phyloP scores from a whole-genome alignment of 257 asterid genomes.

The Nicotiana obtusifolia region DNA sequence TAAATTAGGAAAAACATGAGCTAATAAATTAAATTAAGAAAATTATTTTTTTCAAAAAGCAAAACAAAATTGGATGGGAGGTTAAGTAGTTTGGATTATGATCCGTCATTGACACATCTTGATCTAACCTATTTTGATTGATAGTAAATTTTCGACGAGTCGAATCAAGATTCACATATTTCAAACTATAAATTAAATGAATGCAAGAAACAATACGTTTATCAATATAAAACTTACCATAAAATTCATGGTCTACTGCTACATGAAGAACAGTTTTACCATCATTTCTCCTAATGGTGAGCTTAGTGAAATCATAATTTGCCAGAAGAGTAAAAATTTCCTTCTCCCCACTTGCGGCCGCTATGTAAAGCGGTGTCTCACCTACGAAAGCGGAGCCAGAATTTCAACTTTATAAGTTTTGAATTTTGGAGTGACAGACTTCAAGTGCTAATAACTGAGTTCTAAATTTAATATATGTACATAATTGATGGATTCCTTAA shows the following conservation, averaged over 20 bases:
- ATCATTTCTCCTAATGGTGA: slow-evolving; percentile 6
- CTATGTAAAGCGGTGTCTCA: slow-evolving; percentile 13
- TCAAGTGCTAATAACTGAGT: too few species aligned
- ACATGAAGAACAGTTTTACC: slow-evolving; percentile 6
- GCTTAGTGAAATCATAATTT: background rate
- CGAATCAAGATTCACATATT: background rate
- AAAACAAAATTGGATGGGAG: background rate
- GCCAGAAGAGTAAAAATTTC: background rate
- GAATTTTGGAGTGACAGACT: background rate
- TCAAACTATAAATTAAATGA: background rate
- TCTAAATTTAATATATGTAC: background rate
- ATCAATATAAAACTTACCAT: background rate
- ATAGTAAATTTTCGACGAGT: background rate
- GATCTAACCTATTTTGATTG: background rate
- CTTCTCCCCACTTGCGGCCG: slow-evolving; percentile 4
- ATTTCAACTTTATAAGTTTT: background rate
- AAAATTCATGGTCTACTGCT: background rate
- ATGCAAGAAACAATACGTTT: background rate
- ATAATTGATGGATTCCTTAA: background rate
- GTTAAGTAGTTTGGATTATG: background rate
- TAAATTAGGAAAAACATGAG: too few species aligned
- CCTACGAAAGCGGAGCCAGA: background rate
- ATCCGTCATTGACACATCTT: background rate
- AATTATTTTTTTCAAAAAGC: background rate
- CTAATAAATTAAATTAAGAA: too few species aligned